A percentile compares a stretch with the other conserved stretches of the same genome.
Evolutionary conservation across 2,329 filamentous ascomycete species (phyloP).

Genomic region (Lachnellula arida): DNA sequence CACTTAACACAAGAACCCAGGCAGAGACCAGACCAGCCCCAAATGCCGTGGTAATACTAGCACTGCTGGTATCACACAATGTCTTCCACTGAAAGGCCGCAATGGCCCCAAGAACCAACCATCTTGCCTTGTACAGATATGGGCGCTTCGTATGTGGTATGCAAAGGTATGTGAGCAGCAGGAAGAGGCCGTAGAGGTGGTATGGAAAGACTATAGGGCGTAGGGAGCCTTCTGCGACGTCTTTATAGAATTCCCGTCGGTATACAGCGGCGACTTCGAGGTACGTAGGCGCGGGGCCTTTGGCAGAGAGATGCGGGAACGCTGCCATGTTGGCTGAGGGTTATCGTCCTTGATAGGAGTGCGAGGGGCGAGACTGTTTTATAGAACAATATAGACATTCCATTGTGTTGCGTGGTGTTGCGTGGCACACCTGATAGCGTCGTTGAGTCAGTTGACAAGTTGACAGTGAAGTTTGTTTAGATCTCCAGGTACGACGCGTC

Average conservation of each 20-base stretch:
- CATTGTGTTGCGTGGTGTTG: background rate
- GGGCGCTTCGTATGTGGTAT: conserved; percentile 48
- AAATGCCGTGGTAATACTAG: conserved; percentile 48
- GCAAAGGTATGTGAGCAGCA: conserved; percentile 50
- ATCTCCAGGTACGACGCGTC: background rate
- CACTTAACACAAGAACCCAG: conserved; percentile 48
- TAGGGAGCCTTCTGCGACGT: conserved; percentile 36
- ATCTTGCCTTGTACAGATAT: conserved; percentile 47
- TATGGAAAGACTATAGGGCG: conserved; percentile 51
- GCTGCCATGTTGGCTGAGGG: conserved; percentile 12
- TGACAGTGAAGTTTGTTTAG: background rate
- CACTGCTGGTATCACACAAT: conserved; percentile 41
- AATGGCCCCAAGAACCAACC: conserved; percentile 44
- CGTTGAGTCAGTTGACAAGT: background rate
- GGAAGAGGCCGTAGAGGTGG: conserved; percentile 41
- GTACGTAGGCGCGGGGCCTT: conserved; percentile 15
- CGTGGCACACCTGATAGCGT: background rate
- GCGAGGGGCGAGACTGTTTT: background rate
- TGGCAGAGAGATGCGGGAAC: conserved; percentile 20
- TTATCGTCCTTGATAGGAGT: background rate
- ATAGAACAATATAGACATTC: background rate
- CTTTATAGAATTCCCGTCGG: conserved; percentile 35
- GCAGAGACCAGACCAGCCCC: conserved; percentile 44
- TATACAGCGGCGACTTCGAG: conserved; percentile 31
- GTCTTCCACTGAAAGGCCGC: conserved; percentile 42